Base-by-base conservation (phyloP, 2,329 filamentous ascomycete genomes). In the Hypoxylon sp. region DNA sequence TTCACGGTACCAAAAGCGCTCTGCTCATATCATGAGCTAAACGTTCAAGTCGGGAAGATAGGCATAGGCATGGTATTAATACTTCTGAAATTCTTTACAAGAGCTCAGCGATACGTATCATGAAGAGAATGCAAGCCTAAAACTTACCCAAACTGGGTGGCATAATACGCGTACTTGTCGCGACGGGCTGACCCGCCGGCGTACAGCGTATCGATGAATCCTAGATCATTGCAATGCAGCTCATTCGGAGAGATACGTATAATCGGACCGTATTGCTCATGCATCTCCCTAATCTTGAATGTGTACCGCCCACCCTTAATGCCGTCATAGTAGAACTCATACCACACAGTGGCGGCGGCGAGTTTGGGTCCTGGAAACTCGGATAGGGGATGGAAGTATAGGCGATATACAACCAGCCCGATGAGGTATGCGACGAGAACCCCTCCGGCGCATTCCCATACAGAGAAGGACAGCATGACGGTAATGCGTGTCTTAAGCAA, bases 191-290 rank as follows among this genome's bases (percentile, higher is more conserved):
- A 55, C 3, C 62, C 69, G 0, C 72, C 73, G 20, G 75, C 72
- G 52, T 78, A 79, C 22, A 80, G 74, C 18, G 78, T 76, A 22
- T 79, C 77, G 24, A 71, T 70, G 44, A 79, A 80, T 59, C 69
- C 49, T 0, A 75, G 75, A 51, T 78, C 75, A 8, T 72, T 72
- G 68, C 77, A 78, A 64, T 80, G 78, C 1, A 79, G 72, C 55
- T 80, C 78, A 11, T 78, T 69, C 0, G 78, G 78, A 45, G 74
- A 79, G 33, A 80, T 79, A 8, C 78, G 71, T 6, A 80, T 75
- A 30, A 80, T 74, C 0, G 78, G 78, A 1, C 53, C 53, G 20
- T 56, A 56, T 40, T 56, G 40, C 14, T 40, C 42, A 20, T 56
- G 53, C 42, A 56, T 48, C 11, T 56, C 53, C 18, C 26, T 7